A percentile compares a stretch with the other conserved stretches of the same genome.
These are phyloP conservation scores for Candida anutae DNA, from an alignment of 1,139 yeast species.

Conservation along the genomic window DNA sequence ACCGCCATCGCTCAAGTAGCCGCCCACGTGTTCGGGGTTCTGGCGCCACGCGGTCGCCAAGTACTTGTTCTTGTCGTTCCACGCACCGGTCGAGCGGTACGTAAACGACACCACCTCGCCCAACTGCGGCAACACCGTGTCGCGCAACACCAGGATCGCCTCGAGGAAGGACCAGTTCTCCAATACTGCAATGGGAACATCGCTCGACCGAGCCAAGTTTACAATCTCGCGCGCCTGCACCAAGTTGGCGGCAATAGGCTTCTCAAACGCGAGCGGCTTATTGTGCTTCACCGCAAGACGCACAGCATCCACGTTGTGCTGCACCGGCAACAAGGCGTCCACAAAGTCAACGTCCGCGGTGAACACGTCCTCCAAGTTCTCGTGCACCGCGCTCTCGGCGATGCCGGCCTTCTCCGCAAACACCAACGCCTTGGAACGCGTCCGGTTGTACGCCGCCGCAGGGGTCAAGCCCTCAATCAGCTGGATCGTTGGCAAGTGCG, in stretches of 20 bases:
- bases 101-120: conserved; percentile 74
- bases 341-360: conserved; percentile 56
- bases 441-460: conserved; percentile 70
- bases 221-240: conserved; percentile 77
- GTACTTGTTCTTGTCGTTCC: conserved; percentile 57
- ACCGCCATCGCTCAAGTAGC: conserved; percentile 88
- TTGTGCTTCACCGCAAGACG: conserved; percentile 58
- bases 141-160: conserved; percentile 42
- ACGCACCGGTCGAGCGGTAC: conserved; percentile 77
- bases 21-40: conserved; percentile 86
- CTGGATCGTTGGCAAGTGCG: conserved; percentile 70
- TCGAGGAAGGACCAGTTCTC: conserved; percentile 80
- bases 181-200: conserved; percentile 64
- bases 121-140: conserved; percentile 54
- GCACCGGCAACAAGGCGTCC: conserved; percentile 84
- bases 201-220: conserved; percentile 46
- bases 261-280: conserved; percentile 77
- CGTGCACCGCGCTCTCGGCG: conserved; percentile 47
- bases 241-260: conserved; percentile 84
- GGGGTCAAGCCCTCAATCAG: conserved; percentile 27
- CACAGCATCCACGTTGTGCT: conserved; percentile 61
- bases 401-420: conserved; percentile 64
- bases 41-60: conserved; percentile 75
- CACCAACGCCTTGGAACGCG: conserved; percentile 68
- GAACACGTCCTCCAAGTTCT: conserved; percentile 56